These are phyloP conservation scores for Asclepias syriaca DNA, from an alignment of 257 asterid genomes.

Conservation along the genomic window DNA sequence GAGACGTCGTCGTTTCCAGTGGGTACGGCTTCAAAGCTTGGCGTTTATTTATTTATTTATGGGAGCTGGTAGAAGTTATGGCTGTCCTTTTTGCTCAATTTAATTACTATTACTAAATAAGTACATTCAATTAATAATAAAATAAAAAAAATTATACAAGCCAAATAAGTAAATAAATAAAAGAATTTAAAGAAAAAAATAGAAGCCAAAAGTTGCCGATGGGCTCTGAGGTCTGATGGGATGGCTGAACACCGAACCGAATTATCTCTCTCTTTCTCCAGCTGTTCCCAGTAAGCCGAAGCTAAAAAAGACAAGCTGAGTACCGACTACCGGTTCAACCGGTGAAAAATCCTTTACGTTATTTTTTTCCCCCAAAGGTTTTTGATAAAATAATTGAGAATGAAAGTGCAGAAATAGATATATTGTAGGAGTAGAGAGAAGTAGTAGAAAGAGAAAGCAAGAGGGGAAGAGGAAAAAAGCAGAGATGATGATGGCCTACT, in stretches of 20 bases:
- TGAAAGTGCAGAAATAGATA: slow-evolving; percentile 6
- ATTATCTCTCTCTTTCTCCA: not conserved
- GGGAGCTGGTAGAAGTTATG: too few species aligned
- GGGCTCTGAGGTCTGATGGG: not conserved
- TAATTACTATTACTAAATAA: too few species aligned
- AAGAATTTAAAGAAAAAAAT: not conserved
- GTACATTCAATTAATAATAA: too few species aligned
- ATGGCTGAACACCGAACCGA: not conserved
- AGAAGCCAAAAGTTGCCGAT: not conserved
- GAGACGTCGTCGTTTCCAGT: too few species aligned
- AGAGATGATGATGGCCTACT: slow-evolving; percentile 22
- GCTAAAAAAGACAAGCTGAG: slow-evolving; percentile 3
- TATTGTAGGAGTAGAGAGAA: slow-evolving; percentile 13
- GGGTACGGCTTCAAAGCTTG: too few species aligned
- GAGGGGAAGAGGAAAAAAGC: slow-evolving; percentile 12
- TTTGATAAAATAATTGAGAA: slow-evolving; percentile 17
- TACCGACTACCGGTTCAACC: slow-evolving; percentile 32
- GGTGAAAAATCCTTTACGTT: slow-evolving; percentile 23
- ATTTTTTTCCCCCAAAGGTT: not conserved
- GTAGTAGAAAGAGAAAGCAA: not conserved
- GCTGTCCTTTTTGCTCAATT: too few species aligned
- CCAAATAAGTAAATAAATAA: not conserved
- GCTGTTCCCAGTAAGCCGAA: not conserved
- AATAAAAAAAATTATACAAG: too few species aligned
- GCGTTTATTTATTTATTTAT: too few species aligned